Conservation (phyloP, 2,329 filamentous ascomycete genomes). For the Venturia asperata region DNA sequence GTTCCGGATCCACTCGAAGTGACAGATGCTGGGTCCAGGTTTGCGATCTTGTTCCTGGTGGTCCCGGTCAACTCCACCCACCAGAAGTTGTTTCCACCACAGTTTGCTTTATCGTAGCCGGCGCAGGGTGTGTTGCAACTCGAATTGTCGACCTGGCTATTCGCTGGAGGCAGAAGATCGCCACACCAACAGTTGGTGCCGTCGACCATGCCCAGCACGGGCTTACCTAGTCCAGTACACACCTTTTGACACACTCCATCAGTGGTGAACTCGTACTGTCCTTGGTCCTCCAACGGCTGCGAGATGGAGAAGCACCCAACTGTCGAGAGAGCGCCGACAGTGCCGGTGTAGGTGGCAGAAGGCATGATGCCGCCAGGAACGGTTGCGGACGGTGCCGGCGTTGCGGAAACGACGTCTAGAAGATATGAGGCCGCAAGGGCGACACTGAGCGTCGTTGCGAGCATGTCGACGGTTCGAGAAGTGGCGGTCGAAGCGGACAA, state of each 20-base stretch:
- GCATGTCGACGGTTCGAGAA: conserved; percentile 7
- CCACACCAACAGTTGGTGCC: conserved; percentile 68
- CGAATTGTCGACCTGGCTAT: conserved; percentile 47
- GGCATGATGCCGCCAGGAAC: background rate
- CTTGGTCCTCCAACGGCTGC: conserved; percentile 42
- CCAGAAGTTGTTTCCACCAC: conserved; percentile 54
- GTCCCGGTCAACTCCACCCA: conserved; percentile 48
- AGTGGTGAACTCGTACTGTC: conserved; percentile 44
- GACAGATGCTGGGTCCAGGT: conserved; percentile 26
- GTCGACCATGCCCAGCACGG: conserved; percentile 57
- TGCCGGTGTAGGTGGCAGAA: conserved; percentile 13
- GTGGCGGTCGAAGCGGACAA: background rate
- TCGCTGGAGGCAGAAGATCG: conserved; percentile 53
- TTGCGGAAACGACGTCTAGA: background rate
- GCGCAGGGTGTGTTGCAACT: conserved; percentile 61
- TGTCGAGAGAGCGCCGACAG: conserved; percentile 13
- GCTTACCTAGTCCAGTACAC: conserved; percentile 42
- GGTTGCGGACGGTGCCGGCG: background rate
- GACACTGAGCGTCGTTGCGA: conserved; percentile 5
- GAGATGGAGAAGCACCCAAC: conserved; percentile 47
- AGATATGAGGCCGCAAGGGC: conserved; percentile 12
- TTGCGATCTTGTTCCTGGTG: conserved; percentile 33
- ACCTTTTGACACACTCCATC: conserved; percentile 48
- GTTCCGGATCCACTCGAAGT: conserved; percentile 19
- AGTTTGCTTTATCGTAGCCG: conserved; percentile 56